phyloP scores from a whole-genome alignment of 768 basidiomycete species.

The Dioszegia aurantiaca region DNA sequence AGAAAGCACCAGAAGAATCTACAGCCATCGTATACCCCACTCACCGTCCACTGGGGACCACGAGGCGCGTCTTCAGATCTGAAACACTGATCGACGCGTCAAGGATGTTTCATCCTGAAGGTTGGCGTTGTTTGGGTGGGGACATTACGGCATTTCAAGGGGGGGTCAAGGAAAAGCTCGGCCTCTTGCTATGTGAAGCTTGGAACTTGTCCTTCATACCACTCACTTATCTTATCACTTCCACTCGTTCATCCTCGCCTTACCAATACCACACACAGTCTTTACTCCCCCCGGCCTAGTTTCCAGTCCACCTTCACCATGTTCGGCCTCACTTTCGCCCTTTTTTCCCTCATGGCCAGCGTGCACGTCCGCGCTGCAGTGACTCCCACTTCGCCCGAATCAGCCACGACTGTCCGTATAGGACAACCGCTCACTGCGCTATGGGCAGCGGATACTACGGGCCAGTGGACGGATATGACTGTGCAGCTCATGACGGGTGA shows the following conservation, averaged over 20 bases:
- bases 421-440: constrained; percentile 9
- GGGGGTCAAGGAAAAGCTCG: not conserved
- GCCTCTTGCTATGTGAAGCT: too few relatives aligned
- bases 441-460: constrained; percentile 16
- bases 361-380: constrained; percentile 2
- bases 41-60: too few relatives aligned
- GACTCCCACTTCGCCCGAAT: constrained; percentile 15
- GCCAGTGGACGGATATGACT: constrained; percentile 12
- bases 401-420: constrained; percentile 1
- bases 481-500: constrained; percentile 16
- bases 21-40: too few relatives aligned
- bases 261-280: not conserved
- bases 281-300: not conserved
- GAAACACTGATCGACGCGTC: too few relatives aligned
- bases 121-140: too few relatives aligned
- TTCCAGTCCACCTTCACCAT: not conserved
- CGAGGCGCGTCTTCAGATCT: too few relatives aligned
- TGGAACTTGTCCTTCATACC: too few relatives aligned
- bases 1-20: too few relatives aligned
- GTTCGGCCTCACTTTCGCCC: constrained; percentile 9
- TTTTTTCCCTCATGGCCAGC: not conserved
- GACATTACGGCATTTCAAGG: too few relatives aligned
- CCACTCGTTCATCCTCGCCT: not conserved
- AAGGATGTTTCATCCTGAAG: too few relatives aligned
- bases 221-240: too few relatives aligned